phyloP scores from a whole-genome alignment of 2,329 filamentous ascomycete species.

The Claviceps sorghi region DNA sequence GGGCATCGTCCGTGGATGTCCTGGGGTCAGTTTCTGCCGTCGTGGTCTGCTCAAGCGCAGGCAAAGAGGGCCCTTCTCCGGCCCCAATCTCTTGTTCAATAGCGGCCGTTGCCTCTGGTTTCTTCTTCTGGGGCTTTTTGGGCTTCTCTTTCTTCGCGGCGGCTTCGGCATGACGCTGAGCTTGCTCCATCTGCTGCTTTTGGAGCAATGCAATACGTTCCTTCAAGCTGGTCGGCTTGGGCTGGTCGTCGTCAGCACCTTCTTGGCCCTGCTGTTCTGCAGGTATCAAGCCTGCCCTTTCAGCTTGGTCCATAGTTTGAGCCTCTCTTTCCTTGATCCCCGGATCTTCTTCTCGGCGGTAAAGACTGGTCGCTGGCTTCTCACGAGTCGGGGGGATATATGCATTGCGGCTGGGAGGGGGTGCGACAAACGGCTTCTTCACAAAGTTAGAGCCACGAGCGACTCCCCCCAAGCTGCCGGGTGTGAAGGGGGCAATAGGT shows the following conservation, averaged over 20 bases:
- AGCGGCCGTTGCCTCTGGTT: constrained; percentile 29
- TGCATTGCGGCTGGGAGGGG: constrained; percentile 82
- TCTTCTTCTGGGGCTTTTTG: constrained; percentile 60
- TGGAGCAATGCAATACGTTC: constrained; percentile 90
- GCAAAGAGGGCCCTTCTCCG: constrained; percentile 16
- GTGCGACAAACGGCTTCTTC: constrained; percentile 93
- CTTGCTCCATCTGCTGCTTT: constrained; percentile 84
- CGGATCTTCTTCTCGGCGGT: constrained; percentile 78
- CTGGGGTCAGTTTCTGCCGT: constrained; percentile 33
- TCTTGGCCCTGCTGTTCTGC: constrained; percentile 25
- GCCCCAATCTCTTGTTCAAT: constrained; percentile 14
- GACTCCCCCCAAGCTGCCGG: constrained; percentile 44
- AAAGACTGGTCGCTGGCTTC: constrained; percentile 56
- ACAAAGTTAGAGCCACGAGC: constrained; percentile 53
- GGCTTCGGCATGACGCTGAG: constrained; percentile 64
- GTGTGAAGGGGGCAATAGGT: constrained; percentile 82
- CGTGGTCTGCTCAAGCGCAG: constrained; percentile 29
- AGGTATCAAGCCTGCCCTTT: constrained; percentile 48
- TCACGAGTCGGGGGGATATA: constrained; percentile 70
- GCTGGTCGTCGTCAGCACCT: constrained; percentile 57
- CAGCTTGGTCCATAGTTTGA: constrained; percentile 51
- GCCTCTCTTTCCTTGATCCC: constrained; percentile 50
- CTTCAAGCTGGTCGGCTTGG: constrained; percentile 85
- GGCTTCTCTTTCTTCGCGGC: constrained; percentile 75
- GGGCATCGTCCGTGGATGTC: constrained; percentile 33